phyloP scores from a whole-genome alignment of 2,329 filamentous ascomycete species.

The Fusarium nisikadoi region DNA sequence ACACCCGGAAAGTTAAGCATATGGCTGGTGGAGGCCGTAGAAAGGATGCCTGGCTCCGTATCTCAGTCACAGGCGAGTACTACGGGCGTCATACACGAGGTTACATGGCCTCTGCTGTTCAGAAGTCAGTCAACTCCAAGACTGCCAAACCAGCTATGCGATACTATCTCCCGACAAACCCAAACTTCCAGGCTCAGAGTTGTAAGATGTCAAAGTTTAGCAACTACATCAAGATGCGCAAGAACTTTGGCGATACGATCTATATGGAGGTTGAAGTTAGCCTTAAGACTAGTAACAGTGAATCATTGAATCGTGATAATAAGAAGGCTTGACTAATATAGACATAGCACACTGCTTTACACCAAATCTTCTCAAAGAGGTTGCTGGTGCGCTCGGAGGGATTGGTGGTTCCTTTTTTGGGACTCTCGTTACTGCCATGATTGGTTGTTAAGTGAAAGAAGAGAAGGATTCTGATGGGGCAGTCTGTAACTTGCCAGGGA shows the following conservation, averaged over 20 bases:
- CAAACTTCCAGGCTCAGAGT: background rate
- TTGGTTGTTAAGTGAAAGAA: background rate
- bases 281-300: background rate
- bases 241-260: background rate
- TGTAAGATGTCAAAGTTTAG: background rate
- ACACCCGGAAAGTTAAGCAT: background rate
- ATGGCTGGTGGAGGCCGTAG: background rate
- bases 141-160: background rate
- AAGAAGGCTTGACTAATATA: rapidly evolving
- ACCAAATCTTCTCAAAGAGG: background rate
- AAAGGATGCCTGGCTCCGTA: background rate
- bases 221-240: background rate
- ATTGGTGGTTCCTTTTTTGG: background rate
- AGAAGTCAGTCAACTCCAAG: background rate
- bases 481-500: rapidly evolving
- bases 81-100: background rate
- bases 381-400: background rate
- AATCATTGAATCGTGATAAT: background rate
- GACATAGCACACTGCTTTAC: background rate
- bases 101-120: rapidly evolving
- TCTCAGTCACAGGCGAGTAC: background rate
- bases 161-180: background rate
- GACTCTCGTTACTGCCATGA: rapidly evolving
- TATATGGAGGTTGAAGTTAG: background rate
- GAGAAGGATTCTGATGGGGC: rapidly evolving